Evolutionary conservation across 2,329 filamentous ascomycete species (phyloP), one percentile per base, ranked within the genome.

Genomic region (Neodidymelliopsis sp.): DNA sequence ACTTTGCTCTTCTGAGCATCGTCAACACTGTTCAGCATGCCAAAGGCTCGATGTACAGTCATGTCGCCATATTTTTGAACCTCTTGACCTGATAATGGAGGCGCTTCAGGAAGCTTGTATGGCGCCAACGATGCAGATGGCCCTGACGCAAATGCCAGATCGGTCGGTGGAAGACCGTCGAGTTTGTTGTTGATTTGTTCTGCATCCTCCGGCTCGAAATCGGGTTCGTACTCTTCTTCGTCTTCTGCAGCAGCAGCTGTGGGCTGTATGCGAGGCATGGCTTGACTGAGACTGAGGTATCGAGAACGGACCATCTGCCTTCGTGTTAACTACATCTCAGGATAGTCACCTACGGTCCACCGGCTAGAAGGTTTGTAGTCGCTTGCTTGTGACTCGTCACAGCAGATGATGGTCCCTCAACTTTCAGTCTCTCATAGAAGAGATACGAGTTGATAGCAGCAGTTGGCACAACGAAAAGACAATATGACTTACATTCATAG

Each of bases 141-240:
- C 12, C 62, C 58, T 15, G 55, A 40, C 42, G 76, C 74, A 25
- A 75, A 70, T 19, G 80, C 71, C 4, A 80, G 69, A 30, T 82
- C 79, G 34, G 82, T 80, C 4, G 84, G 76, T n/a, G 86, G 81
- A 4, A 86, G 79, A 53, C 84, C 84, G 66, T 93, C 89, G 11
- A 91, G 79, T 67, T 89, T 89, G 71, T 93, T 90, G 37, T 88
- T 74, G 23, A 90, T 86, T 65, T 93, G 89, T 63, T 91, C 88
- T 1, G 84, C 84, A 57, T 90, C 86, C 70, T 95, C 90, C 7
- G 88, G 82, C 50, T 87, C 85, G 60, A 91, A 91, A 65, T 95
- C 89, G 0, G 93, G 92, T 64, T 97, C 93, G 66, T 97, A 97
- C 62, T 96, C 90, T 57, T 96, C 91, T 15, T 96, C 92, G 3